These are phyloP conservation scores for Acanthamoeba triangularis DNA, from an alignment of 208 protist species.

Conservation along the genomic window DNA sequence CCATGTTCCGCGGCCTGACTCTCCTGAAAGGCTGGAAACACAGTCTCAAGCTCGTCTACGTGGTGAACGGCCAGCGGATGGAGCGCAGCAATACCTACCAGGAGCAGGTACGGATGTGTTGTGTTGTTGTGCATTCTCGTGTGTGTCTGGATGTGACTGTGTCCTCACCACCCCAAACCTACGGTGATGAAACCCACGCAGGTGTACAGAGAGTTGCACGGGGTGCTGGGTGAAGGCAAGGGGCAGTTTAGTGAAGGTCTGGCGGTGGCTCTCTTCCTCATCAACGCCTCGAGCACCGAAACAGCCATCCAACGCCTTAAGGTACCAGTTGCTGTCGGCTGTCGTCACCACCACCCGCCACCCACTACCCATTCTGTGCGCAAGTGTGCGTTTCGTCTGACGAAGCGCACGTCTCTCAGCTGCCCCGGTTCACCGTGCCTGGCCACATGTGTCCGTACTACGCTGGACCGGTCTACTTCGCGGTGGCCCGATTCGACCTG, in stretches of 20 bases:
- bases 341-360: neutral
- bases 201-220: neutral
- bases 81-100: neutral
- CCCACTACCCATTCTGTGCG: too few relatives aligned
- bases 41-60: neutral
- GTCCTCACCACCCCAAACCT: neutral
- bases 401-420: too few relatives aligned
- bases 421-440: too few relatives aligned
- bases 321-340: neutral
- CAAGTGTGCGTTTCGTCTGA: neutral
- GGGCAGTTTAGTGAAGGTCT: neutral
- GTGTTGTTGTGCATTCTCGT: neutral
- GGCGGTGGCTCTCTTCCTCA: neutral
- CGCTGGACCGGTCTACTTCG: slow-evolving; percentile 16
- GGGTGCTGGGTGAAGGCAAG: slow-evolving; percentile 1
- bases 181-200: neutral
- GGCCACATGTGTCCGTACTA: neutral
- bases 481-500: neutral
- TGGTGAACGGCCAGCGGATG: neutral
- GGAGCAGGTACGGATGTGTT: neutral
- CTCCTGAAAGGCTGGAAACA: neutral
- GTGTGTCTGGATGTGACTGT: neutral
- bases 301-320: neutral
- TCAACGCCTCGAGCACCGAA: neutral
- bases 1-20: neutral